Conservation (phyloP, 139 green algal genomes). For the Microglena sp. region DNA sequence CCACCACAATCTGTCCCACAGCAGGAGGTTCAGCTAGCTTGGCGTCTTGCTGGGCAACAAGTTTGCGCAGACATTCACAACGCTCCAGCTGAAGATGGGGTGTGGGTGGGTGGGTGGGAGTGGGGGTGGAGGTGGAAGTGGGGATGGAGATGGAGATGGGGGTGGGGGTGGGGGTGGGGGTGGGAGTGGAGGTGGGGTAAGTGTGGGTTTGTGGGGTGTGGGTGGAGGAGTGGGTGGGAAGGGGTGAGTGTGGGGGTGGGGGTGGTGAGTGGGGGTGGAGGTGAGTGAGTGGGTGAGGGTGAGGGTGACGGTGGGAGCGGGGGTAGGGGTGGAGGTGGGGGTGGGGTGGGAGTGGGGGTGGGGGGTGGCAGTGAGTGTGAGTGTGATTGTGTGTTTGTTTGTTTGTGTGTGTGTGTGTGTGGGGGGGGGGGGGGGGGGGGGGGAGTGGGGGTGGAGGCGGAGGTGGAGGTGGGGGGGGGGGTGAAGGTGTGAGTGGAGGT, state of each 20-base stretch:
- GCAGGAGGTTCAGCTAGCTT: slow-evolving; percentile 22
- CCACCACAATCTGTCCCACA: slow-evolving; percentile 31
- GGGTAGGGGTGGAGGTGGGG: too few relatives aligned
- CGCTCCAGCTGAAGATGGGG: slow-evolving; percentile 64
- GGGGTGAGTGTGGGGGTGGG: neutral
- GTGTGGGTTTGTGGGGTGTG: neutral
- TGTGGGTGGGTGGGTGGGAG: neutral
- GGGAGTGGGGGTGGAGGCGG: too few relatives aligned
- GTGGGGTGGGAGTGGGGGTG: too few relatives aligned
- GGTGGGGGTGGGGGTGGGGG: too few relatives aligned
- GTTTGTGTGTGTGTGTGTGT: neutral
- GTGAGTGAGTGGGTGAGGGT: too few relatives aligned
- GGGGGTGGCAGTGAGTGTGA: neutral
- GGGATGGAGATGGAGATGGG: neutral
- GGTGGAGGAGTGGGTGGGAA: neutral
- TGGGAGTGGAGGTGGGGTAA: neutral
- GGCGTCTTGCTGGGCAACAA: slow-evolving; percentile 66
- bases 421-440: too few relatives aligned
- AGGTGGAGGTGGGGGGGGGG: too few relatives aligned
- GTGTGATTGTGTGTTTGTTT: neutral
- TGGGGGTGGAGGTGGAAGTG: neutral
- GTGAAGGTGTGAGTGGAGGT: too few relatives aligned
- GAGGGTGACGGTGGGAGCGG: too few relatives aligned
- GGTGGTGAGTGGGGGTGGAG: too few relatives aligned
- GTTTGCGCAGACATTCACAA: slow-evolving; percentile 70